Percentiles rank a stretch among this genome's conserved stretches.
These are phyloP conservation scores for Lathyrus tuberosus DNA, from an alignment of 306 rosid species.

Conservation along the genomic window DNA sequence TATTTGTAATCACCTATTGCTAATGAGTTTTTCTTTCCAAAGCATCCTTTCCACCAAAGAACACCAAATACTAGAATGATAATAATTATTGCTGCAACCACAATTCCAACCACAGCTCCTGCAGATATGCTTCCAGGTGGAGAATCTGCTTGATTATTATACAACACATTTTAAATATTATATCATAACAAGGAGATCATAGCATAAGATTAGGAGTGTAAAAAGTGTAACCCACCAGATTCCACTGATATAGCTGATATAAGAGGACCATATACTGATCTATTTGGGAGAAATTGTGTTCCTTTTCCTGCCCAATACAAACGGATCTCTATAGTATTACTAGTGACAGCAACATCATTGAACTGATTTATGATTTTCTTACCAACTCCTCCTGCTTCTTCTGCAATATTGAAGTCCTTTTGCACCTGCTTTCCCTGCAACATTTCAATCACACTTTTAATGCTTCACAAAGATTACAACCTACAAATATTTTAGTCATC, in stretches of 20 bases:
- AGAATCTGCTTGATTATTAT: conserved; percentile 34
- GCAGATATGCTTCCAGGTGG: conserved; percentile 6
- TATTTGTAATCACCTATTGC: conserved; percentile 38
- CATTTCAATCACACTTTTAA: conserved; percentile 3
- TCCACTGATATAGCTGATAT: conserved; percentile 64
- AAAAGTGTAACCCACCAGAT: conserved; percentile 45
- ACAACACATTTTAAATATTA: not conserved
- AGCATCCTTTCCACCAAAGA: conserved; percentile 46
- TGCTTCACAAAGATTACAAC: not conserved
- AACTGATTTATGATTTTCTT: conserved; percentile 13
- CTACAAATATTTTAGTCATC: not conserved
- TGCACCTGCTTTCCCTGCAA: conserved; percentile 44
- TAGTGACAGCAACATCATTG: conserved; percentile 39
- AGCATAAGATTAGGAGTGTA: not conserved
- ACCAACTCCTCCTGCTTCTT: conserved; percentile 49
- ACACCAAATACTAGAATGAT: conserved; percentile 33
- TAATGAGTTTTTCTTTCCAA: conserved; percentile 40
- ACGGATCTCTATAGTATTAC: conserved; percentile 55
- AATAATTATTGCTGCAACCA: conserved; percentile 42
- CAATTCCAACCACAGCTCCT: conserved; percentile 50
- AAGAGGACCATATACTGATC: conserved; percentile 63
- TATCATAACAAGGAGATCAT: conserved; percentile 3
- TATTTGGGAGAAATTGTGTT: no score
- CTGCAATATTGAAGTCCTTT: conserved; percentile 62
- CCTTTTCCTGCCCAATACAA: conserved; percentile 5